Percentiles rank a stretch among this genome's conserved stretches.
These are phyloP conservation scores for Favolaschia claudopus DNA, from an alignment of 768 basidiomycete species.

Conservation along the genomic window DNA sequence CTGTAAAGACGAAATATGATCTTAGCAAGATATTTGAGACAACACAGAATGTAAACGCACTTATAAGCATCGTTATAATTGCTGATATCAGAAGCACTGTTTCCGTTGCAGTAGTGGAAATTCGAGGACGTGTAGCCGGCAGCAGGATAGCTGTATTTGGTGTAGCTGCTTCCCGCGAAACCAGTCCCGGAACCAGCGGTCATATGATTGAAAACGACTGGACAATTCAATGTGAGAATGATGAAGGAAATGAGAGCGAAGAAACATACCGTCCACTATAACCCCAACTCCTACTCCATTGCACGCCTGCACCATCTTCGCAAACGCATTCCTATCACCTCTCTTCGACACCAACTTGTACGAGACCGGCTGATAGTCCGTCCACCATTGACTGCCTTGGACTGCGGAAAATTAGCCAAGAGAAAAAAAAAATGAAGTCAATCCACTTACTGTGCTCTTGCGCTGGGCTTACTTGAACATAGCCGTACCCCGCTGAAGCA, in stretches of 20 bases:
- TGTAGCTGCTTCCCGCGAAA: conserved; percentile 20
- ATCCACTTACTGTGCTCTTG: conserved; percentile 18
- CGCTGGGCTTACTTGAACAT: conserved; percentile 35
- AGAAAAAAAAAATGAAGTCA: not conserved
- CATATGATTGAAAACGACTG: conserved; percentile 22
- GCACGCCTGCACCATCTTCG: conserved; percentile 44
- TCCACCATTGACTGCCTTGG: conserved; percentile 53
- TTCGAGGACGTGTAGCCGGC: conserved; percentile 15
- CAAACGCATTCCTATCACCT: conserved; percentile 44
- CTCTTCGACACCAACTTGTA: conserved; percentile 53
- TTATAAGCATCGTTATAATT: no score
- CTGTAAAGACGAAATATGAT: no score
- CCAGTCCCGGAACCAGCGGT: conserved; percentile 10
- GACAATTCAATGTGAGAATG: not conserved
- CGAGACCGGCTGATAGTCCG: conserved; percentile 59
- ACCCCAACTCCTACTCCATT: conserved; percentile 41
- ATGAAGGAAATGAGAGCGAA: conserved; percentile 10
- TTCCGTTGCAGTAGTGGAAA: conserved; percentile 18
- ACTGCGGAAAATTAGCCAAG: conserved; percentile 3
- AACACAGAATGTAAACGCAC: no score
- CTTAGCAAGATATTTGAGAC: no score
- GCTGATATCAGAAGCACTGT: no score
- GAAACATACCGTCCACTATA: conserved; percentile 42
- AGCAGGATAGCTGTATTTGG: conserved; percentile 19
- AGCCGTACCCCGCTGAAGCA: conserved; percentile 53